These are phyloP conservation scores for Beverwykella pulmonaria DNA, from an alignment of 495 filamentous ascomycete genomes.

Conservation along the genomic window DNA sequence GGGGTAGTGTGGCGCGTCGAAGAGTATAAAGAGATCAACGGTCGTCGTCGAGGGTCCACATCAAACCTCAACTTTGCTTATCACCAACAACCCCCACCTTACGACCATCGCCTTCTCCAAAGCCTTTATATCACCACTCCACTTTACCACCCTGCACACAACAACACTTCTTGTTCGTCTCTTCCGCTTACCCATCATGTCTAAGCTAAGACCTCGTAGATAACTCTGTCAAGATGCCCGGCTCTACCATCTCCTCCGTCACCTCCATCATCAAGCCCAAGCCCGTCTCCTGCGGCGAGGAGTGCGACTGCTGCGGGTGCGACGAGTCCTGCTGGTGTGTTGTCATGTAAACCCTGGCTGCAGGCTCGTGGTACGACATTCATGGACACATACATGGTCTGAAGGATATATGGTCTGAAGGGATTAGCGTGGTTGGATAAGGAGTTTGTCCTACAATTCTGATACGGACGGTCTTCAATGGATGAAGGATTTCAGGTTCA, in stretches of 20 bases:
- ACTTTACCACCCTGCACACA: not conserved
- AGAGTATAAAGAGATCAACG: not conserved
- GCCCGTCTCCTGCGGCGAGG: constrained; percentile 32
- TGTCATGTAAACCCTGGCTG: constrained; percentile 28
- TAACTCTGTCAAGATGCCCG: constrained; percentile 26
- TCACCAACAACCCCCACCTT: not conserved
- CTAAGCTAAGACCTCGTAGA: not conserved
- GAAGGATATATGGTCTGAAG: not conserved
- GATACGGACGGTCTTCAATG: no score
- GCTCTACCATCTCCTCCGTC: constrained; percentile 29
- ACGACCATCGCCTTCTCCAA: not conserved
- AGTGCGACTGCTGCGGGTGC: constrained; percentile 38
- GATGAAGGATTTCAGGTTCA: no score
- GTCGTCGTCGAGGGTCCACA: not conserved
- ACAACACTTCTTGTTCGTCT: not conserved
- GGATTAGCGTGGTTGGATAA: not conserved
- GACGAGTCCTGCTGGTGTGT: constrained; percentile 40
- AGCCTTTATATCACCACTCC: not conserved
- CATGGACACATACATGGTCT: not conserved
- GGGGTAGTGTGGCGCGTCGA: not conserved
- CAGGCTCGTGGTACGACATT: not conserved
- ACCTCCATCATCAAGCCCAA: constrained; percentile 37
- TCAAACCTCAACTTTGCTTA: not conserved
- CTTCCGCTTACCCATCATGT: not conserved
- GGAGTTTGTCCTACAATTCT: not conserved